Conservation (phyloP, 768 basidiomycete species). For the Lanmaoa rubissima region DNA sequence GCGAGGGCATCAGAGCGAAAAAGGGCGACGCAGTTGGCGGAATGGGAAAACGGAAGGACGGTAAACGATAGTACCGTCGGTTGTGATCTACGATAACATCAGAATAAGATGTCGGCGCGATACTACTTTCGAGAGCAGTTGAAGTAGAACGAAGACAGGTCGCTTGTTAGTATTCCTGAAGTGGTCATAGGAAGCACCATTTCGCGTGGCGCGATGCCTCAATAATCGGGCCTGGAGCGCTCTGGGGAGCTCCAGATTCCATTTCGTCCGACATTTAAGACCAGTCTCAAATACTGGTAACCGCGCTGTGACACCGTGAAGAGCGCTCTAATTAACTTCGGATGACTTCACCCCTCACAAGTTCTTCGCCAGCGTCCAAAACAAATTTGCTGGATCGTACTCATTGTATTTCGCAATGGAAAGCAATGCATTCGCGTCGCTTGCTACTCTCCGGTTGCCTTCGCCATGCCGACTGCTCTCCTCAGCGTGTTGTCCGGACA, state of each 20-base stretch:
- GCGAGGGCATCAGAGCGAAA: constrained; percentile 66
- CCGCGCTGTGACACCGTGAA: constrained; percentile 16
- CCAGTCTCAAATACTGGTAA: too few species aligned
- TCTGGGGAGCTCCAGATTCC: too few species aligned
- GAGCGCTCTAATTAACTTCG: constrained; percentile 20
- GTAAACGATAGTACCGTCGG: constrained; percentile 28
- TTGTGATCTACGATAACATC: neutral
- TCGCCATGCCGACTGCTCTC: constrained; percentile 54
- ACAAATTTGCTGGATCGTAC: neutral
- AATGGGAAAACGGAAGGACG: constrained; percentile 49
- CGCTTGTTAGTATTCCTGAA: constrained; percentile 3
- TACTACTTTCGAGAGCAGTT: neutral
- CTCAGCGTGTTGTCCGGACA: constrained; percentile 81
- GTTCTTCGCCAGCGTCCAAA: constrained; percentile 8
- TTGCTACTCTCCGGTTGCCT: constrained; percentile 57
- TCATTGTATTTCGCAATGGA: constrained; percentile 32
- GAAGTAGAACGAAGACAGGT: neutral
- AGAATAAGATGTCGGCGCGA: neutral
- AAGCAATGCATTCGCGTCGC: constrained; percentile 47
- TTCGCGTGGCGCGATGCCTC: constrained; percentile 29
- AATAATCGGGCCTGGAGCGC: neutral
- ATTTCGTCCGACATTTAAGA: too few species aligned
- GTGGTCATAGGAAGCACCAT: constrained; percentile 23
- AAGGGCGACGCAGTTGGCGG: constrained; percentile 57
- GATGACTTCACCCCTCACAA: constrained; percentile 11